phyloP scores from a whole-genome alignment of 164 flowering plant species.

The Tetrastigma voinierianum region DNA sequence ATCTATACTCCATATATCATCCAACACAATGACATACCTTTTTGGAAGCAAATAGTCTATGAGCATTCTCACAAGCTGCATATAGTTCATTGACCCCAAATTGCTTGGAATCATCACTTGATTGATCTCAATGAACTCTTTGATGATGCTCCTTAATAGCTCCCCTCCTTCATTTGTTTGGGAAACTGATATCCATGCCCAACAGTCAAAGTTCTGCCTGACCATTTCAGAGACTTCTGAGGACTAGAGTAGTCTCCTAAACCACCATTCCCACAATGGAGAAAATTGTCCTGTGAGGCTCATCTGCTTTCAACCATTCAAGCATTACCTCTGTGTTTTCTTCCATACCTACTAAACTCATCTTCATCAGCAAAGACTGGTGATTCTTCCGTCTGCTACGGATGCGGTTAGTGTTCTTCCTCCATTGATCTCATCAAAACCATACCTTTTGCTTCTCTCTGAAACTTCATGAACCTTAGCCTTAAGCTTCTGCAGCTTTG shows the following conservation, averaged over 20 bases:
- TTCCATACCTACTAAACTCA: slow-evolving; percentile 48
- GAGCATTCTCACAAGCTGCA: slow-evolving; percentile 25
- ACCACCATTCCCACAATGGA: slow-evolving; percentile 64
- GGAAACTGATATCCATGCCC: slow-evolving; percentile 39
- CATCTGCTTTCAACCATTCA: slow-evolving; percentile 32
- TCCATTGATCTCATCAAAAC: slow-evolving; percentile 9
- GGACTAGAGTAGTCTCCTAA: slow-evolving; percentile 51
- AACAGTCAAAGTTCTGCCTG: slow-evolving; percentile 22
- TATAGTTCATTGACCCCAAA: slow-evolving; percentile 14
- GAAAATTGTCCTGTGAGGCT: slow-evolving; percentile 25
- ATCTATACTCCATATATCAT: slow-evolving; percentile 31
- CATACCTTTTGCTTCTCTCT: slow-evolving; percentile 33
- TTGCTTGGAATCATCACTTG: slow-evolving; percentile 12
- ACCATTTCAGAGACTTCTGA: slow-evolving; percentile 21
- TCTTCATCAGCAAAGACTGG: slow-evolving; percentile 31
- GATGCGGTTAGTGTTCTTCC: slow-evolving; percentile 1
- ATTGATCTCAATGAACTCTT: slow-evolving; percentile 12
- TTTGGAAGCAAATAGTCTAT: slow-evolving; percentile 17
- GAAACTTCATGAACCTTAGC: slow-evolving; percentile 22
- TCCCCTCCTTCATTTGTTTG: slow-evolving; percentile 16
- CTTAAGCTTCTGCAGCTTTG: slow-evolving; percentile 25
- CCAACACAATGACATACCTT: slow-evolving; percentile 45
- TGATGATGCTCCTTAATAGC: slow-evolving; percentile 24
- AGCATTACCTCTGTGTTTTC: slow-evolving; percentile 18
- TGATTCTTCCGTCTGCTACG: slow-evolving; percentile 18